Percentiles rank a stretch among this genome's conserved stretches.
Conservation (phyloP, 495 filamentous ascomycete species). For the Neurospora africana region DNA sequence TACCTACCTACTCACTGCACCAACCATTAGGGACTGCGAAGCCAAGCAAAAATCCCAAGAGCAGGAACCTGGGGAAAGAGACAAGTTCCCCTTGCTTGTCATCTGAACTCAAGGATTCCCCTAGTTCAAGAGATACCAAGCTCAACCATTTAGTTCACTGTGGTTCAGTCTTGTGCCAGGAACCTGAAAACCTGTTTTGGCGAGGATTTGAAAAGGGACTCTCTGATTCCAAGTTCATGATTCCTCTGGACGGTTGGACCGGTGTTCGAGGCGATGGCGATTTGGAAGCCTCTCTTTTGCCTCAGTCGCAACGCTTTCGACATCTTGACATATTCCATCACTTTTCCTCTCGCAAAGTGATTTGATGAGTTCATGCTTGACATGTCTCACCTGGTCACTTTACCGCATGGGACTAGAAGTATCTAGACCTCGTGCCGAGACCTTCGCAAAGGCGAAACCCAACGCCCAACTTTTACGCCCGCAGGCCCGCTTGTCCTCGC, state of each 20-base stretch:
- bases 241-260: background rate
- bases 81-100: background rate
- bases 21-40: background rate
- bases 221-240: background rate
- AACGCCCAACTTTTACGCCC: background rate
- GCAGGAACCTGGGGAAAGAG: background rate
- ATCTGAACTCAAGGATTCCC: background rate
- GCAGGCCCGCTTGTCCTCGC: background rate
- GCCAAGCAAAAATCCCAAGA: background rate
- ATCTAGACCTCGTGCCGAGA: background rate
- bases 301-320: background rate
- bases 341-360: background rate
- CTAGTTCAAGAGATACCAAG: background rate
- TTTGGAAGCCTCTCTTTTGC: background rate
- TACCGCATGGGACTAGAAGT: background rate
- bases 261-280: background rate
- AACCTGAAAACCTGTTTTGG: background rate
- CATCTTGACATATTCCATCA: background rate
- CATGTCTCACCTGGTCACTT: background rate
- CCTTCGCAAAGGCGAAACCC: background rate
- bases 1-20: background rate
- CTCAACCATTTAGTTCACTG: background rate
- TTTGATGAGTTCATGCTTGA: background rate
- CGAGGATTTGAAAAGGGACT: background rate
- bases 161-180: background rate